Conservation (phyloP, 164 flowering plant genomes). For the Magnolia kwangsiensis region DNA sequence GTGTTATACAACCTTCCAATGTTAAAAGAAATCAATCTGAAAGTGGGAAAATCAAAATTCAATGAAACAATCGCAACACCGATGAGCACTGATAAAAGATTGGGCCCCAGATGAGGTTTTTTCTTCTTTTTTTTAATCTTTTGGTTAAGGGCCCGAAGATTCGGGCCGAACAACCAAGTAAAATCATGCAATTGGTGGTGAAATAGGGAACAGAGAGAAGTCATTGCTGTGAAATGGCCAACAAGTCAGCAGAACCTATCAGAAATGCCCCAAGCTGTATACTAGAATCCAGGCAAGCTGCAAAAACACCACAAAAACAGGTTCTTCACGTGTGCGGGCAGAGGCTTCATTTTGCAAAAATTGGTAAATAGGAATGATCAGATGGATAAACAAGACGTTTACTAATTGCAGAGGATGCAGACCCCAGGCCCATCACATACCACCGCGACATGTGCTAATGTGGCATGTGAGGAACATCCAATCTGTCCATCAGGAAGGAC, state of each 20-base stretch:
- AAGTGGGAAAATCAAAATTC: too few relatives aligned
- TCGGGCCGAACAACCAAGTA: neutral
- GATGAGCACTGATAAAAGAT: too few relatives aligned
- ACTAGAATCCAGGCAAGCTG: conserved; percentile 72
- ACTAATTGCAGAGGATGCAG: neutral
- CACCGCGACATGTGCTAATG: neutral
- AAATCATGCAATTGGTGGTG: conserved; percentile 14
- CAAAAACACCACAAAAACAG: conserved; percentile 6
- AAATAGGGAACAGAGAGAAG: neutral
- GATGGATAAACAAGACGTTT: neutral
- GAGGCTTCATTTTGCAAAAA: neutral
- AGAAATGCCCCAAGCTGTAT: conserved; percentile 92
- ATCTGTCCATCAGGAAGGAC: neutral
- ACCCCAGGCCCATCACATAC: neutral
- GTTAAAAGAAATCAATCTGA: too few relatives aligned
- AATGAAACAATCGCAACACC: too few relatives aligned
- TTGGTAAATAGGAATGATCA: neutral
- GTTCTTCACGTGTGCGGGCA: neutral
- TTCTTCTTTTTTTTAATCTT: neutral
- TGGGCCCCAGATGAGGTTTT: neutral
- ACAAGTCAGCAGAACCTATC: conserved; percentile 18
- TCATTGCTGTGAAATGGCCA: neutral
- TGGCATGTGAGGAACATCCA: neutral
- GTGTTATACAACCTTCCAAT: too few relatives aligned
- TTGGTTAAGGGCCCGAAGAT: neutral